A percentile compares a stretch with the other conserved stretches of the same genome.
These are phyloP conservation scores for Theobroma cacao DNA, from an alignment of 345 rosid genomes.

Conservation along the genomic window DNA sequence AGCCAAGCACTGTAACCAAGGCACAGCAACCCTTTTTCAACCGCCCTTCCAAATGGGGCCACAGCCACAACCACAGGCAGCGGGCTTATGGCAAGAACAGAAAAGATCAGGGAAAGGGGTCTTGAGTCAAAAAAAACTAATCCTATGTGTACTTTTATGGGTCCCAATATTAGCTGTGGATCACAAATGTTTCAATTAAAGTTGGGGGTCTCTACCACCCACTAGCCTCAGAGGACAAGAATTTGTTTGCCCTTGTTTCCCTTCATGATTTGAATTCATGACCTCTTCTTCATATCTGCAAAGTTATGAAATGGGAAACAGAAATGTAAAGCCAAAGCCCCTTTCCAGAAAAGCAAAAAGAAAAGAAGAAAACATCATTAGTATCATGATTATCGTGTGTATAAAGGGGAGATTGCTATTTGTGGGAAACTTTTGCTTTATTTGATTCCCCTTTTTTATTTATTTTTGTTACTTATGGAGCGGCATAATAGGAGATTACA, in stretches of 20 bases:
- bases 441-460: not conserved
- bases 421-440: not conserved
- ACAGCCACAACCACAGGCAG: not conserved
- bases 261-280: not conserved
- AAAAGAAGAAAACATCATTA: not conserved
- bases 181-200: constrained; percentile 26
- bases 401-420: not conserved
- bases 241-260: not conserved
- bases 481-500: not conserved
- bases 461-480: not conserved
- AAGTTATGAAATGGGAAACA: not conserved
- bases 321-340: not conserved
- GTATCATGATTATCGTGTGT: not conserved
- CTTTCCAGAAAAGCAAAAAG: not conserved
- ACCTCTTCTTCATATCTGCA: not conserved
- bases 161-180: constrained; percentile 40
- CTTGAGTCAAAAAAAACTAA: not conserved
- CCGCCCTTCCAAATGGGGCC: not conserved
- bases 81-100: not conserved
- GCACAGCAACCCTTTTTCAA: not conserved
- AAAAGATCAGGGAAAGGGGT: not conserved
- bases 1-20: constrained; percentile 8
- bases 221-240: constrained; percentile 11
- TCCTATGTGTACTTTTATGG: constrained; percentile 5
- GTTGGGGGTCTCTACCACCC: not conserved